Percentiles rank a stretch among this genome's conserved stretches.
phyloP scores from a whole-genome alignment of 2,329 filamentous ascomycete species.

The Sporothrix schenckii region DNA sequence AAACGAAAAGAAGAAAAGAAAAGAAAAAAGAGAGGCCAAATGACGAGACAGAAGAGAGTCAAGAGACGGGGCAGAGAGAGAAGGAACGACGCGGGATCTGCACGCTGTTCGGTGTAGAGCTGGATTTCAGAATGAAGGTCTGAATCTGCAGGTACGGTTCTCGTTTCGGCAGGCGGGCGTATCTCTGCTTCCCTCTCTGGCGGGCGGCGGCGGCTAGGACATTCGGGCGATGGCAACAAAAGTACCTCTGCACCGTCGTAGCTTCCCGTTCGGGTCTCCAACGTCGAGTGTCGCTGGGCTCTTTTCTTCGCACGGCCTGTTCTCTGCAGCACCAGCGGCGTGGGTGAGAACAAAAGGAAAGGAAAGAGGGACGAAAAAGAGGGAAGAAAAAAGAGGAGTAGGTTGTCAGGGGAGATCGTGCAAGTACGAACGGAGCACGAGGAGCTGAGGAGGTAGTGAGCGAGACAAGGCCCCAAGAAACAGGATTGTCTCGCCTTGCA shows the following conservation, averaged over 20 bases:
- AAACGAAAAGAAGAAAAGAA: constrained; percentile 16
- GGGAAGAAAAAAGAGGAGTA: constrained; percentile 20
- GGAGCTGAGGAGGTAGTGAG: background rate
- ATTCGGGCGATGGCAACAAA: constrained; percentile 6
- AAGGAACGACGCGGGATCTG: constrained; percentile 11
- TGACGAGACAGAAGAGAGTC: background rate
- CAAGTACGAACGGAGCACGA: background rate
- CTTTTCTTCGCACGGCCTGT: background rate
- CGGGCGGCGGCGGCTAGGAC: constrained; percentile 16
- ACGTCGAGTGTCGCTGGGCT: background rate
- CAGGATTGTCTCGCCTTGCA: constrained; percentile 19
- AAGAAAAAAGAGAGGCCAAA: background rate
- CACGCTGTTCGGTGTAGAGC: background rate
- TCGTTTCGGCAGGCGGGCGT: constrained; percentile 23
- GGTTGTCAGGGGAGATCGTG: constrained; percentile 36
- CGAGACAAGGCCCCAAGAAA: constrained; percentile 6
- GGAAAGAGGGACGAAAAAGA: background rate
- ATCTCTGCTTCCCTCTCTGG: constrained; percentile 27
- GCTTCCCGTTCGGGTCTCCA: constrained; percentile 16
- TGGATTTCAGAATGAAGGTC: background rate
- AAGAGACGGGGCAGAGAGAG: background rate
- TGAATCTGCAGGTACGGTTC: background rate
- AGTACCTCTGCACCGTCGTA: constrained; percentile 20
- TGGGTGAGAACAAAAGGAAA: constrained; percentile 13
- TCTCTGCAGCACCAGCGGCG: constrained; percentile 2